These are phyloP conservation scores for Fragaria iinumae DNA, from an alignment of 306 rosid species.

Conservation along the genomic window DNA sequence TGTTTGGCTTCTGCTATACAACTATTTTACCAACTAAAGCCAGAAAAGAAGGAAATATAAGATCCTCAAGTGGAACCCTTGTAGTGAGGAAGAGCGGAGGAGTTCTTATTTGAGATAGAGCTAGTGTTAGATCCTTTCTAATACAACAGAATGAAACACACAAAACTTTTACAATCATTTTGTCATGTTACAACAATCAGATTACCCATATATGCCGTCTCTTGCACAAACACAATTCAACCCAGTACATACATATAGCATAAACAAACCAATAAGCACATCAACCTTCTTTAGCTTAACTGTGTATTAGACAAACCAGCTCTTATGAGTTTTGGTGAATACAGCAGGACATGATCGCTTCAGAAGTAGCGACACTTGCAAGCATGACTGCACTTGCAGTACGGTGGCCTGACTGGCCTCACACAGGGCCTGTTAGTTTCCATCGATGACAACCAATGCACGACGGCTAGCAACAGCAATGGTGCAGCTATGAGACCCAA, in stretches of 20 bases:
- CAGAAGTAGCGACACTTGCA: slow-evolving; percentile 45
- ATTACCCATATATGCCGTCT: background rate
- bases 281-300: background rate
- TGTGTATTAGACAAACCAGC: slow-evolving; percentile 4
- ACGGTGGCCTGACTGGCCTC: slow-evolving; percentile 22
- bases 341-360: slow-evolving; percentile 11
- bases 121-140: background rate
- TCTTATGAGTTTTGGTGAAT: background rate
- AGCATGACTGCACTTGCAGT: slow-evolving; percentile 28
- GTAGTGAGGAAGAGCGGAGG: background rate
- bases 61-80: background rate
- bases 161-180: background rate
- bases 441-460: slow-evolving; percentile 45
- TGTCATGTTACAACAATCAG: slow-evolving; percentile 1
- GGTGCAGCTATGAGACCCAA: slow-evolving; percentile 38
- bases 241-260: background rate
- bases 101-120: background rate
- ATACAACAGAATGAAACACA: background rate
- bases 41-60: background rate
- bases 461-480: slow-evolving; percentile 38
- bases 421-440: slow-evolving; percentile 22
- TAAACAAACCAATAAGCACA: background rate
- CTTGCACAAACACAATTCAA: background rate
- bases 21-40: background rate
- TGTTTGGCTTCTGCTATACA: background rate